Evolutionary conservation across 768 basidiomycete genomes (phyloP), one percentile per base, ranked within the genome.

Genomic region (Kwoniella shandongensis): DNA sequence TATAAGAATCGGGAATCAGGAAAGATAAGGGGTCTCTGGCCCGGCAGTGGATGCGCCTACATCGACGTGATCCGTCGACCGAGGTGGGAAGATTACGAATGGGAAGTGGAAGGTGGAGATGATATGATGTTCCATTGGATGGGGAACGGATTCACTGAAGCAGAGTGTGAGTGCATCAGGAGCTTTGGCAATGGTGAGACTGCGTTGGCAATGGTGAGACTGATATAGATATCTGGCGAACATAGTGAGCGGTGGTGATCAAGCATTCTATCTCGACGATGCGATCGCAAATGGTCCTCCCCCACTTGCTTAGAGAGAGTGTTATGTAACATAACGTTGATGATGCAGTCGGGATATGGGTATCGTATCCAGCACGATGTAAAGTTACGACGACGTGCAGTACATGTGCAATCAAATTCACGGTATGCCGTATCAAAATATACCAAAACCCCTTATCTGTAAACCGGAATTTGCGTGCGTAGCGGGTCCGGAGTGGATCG

Each of bases 211-310:
- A n/a, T n/a, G n/a, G n/a, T n/a, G n/a, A n/a, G n/a, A n/a, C n/a
- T n/a, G n/a, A n/a, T n/a, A n/a, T n/a, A n/a, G n/a, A n/a, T n/a
- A n/a, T n/a, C n/a, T n/a, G n/a, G n/a, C n/a, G n/a, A n/a, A n/a
- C 32, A 13, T 23, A 42, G 40, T 42, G 40, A 42, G n/a, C 22
- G 40, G 40, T n/a, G 40, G 40, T 8, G 40, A 42, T 23, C 40
- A 42, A 23, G 40, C 40, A 42, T 42, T 42, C 40, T 42, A 42
- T 17, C 40, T 42, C 40, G 40, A 42, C n/a, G 40, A 42, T 18
- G 40, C 40, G 7, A 42, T 42, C n/a, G 40, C 40, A 5, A n/a
- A 42, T 18, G 40, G 40, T n/a, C 40, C 40, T n/a, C n/a, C 40
- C 40, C 40, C 40, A 5, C 22, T 42, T n/a, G 8, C 22, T 10